Evolutionary conservation across 129 eudicot species (phyloP).

Genomic region (Chrysanthemum makinoi): DNA sequence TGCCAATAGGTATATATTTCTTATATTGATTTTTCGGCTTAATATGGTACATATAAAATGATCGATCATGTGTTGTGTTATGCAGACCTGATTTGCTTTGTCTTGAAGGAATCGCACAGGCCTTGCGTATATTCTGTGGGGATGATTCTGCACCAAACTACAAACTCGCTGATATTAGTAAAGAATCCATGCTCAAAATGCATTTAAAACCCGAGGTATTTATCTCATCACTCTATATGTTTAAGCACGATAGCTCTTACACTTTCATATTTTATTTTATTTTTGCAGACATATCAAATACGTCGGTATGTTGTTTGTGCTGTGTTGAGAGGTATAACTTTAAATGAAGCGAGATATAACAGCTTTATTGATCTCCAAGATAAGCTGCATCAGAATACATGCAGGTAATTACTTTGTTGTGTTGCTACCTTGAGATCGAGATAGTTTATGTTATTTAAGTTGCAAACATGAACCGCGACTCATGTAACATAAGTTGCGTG

Average conservation of each 20-base stretch:
- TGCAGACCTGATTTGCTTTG: constrained; percentile 97
- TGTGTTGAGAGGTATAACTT: constrained; percentile 84
- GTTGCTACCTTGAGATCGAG: too few relatives aligned
- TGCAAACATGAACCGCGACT: too few relatives aligned
- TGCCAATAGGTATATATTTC: constrained; percentile 65
- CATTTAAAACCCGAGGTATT: constrained; percentile 82
- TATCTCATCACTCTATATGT: constrained; percentile 4
- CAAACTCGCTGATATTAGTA: constrained; percentile 37
- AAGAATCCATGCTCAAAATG: constrained; percentile 75
- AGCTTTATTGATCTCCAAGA: constrained; percentile 96
- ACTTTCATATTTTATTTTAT: constrained; percentile 8
- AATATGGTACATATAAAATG: background rate
- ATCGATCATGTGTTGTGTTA: constrained; percentile 5
- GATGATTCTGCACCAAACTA: constrained; percentile 69
- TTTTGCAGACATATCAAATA: constrained; percentile 55
- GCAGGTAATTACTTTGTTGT: too few relatives aligned
- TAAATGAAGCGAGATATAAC: constrained; percentile 85
- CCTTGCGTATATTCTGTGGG: constrained; percentile 73
- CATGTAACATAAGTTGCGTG: too few relatives aligned
- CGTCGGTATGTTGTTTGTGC: constrained; percentile 91
- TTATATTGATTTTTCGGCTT: background rate
- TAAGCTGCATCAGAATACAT: constrained; percentile 87
- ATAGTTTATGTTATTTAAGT: too few relatives aligned
- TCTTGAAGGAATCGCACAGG: constrained; percentile 86
- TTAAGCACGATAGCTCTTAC: background rate